These are phyloP conservation scores for Pichiaceae sp. DNA, from an alignment of 1,139 yeast genomes.

Conservation along the genomic window DNA sequence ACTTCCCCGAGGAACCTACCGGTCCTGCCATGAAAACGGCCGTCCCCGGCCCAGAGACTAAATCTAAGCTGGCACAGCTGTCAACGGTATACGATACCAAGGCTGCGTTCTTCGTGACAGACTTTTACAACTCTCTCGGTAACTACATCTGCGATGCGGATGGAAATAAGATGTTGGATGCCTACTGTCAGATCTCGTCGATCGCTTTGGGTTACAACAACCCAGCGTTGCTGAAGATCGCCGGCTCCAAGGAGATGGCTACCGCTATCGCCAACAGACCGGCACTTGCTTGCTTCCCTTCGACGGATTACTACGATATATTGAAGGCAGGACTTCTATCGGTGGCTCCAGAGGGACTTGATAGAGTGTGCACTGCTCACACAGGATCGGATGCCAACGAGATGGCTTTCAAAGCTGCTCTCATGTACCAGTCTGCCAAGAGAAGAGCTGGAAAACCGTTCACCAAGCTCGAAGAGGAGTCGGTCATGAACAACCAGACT, in stretches of 20 bases:
- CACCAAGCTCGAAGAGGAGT: slow-evolving; percentile 44
- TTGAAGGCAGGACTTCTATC: slow-evolving; percentile 48
- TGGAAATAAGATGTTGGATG: slow-evolving; percentile 55
- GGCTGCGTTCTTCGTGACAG: slow-evolving; percentile 62
- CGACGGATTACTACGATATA: slow-evolving; percentile 41
- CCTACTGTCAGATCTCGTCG: slow-evolving; percentile 68
- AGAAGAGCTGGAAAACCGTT: slow-evolving; percentile 49
- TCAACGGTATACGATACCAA: slow-evolving; percentile 55
- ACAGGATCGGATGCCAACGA: slow-evolving; percentile 75
- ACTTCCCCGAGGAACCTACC: slow-evolving; percentile 40
- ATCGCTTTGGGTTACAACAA: slow-evolving; percentile 71
- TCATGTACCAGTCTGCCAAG: slow-evolving; percentile 59
- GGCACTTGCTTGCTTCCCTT: slow-evolving; percentile 69
- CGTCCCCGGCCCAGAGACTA: slow-evolving; percentile 58
- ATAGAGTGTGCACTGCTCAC: slow-evolving; percentile 59
- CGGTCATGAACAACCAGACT: slow-evolving; percentile 56
- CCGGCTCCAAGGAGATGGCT: slow-evolving; percentile 58
- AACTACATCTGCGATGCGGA: slow-evolving; percentile 67
- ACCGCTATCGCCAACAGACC: slow-evolving; percentile 66
- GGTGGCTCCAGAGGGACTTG: slow-evolving; percentile 65
- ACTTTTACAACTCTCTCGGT: slow-evolving; percentile 58
- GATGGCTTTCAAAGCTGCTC: slow-evolving; percentile 71
- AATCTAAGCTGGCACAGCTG: slow-evolving; percentile 36
- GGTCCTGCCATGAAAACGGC: slow-evolving; percentile 39
- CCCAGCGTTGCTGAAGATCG: slow-evolving; percentile 56